Percentiles rank a stretch among this genome's conserved stretches.
Conservation (phyloP, 352 stramenopile species). For the Pythium chondricola region DNA sequence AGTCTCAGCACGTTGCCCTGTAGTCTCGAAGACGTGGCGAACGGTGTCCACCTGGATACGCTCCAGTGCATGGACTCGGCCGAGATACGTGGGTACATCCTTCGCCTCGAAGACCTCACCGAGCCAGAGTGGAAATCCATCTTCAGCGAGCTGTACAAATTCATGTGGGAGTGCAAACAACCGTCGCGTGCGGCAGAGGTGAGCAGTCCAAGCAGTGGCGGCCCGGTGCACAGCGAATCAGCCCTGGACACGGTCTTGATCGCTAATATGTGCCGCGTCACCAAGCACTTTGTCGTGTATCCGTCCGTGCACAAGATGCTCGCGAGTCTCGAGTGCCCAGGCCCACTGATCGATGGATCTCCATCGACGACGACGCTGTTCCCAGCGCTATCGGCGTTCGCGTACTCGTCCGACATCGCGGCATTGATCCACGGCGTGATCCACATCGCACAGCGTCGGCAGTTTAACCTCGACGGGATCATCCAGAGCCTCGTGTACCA, state of each 20-base stretch:
- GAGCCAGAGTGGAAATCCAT: conserved; percentile 63
- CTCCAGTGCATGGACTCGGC: conserved; percentile 14
- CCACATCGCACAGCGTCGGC: conserved; percentile 46
- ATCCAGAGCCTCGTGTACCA: conserved; percentile 46
- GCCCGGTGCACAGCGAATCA: too few relatives aligned
- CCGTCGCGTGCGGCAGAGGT: background rate
- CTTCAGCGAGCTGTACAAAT: conserved; percentile 52
- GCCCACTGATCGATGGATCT: conserved; percentile 2
- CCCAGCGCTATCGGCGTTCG: conserved; percentile 34
- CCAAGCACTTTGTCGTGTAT: conserved; percentile 62
- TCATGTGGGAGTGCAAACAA: conserved; percentile 28
- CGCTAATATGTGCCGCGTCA: conserved; percentile 66
- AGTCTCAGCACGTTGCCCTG: conserved; percentile 1
- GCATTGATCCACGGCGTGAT: conserved; percentile 59
- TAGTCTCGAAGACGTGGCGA: conserved; percentile 7
- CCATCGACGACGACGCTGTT: conserved; percentile 30
- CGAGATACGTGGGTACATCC: conserved; percentile 49
- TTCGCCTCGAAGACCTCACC: conserved; percentile 61
- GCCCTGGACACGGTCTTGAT: conserved; percentile 46
- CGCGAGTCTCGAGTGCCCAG: conserved; percentile 14
- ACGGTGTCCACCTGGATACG: background rate
- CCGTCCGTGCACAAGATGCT: conserved; percentile 57
- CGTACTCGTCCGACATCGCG: conserved; percentile 59
- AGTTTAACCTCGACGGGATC: conserved; percentile 35
- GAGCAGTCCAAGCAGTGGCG: background rate